Conservation (phyloP, 371 early-diverging fungal genomes). For the Rhizomucor pusillus region DNA sequence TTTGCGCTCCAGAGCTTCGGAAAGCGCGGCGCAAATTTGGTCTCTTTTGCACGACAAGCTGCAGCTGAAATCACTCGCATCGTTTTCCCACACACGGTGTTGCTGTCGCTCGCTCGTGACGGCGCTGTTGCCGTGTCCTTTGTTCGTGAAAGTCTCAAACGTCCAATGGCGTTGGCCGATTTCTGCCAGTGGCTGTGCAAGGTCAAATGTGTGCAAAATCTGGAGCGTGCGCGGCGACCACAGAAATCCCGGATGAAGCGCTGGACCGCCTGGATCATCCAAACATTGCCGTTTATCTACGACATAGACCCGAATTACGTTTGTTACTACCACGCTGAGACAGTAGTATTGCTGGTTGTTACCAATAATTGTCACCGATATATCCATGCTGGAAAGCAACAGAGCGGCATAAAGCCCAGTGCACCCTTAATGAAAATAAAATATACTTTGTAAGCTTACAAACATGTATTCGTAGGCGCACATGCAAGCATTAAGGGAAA, state of each 20-base stretch:
- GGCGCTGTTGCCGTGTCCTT: conserved; percentile 20
- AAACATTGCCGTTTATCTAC: too few relatives aligned
- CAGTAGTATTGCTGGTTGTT: conserved; percentile 2
- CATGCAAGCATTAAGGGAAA: background rate
- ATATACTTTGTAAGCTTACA: background rate
- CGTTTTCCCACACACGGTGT: conserved; percentile 33
- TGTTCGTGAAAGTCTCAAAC: conserved; percentile 24
- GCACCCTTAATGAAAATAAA: conserved; percentile 18
- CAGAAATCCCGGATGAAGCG: conserved; percentile 16
- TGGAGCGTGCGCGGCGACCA: conserved; percentile 39
- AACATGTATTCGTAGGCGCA: background rate
- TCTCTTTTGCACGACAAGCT: conserved; percentile 23
- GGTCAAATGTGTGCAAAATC: conserved; percentile 26
- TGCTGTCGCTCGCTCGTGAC: conserved; percentile 13
- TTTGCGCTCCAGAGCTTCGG: conserved; percentile 5
- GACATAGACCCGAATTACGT: too few relatives aligned
- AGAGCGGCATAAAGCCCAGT: conserved; percentile 41
- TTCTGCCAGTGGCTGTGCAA: conserved; percentile 18
- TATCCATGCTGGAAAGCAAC: conserved; percentile 31
- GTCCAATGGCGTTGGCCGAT: conserved; percentile 27
- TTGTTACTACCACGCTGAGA: too few relatives aligned
- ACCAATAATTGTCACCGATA: background rate
- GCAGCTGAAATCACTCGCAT: conserved; percentile 27
- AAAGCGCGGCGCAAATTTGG: conserved; percentile 6
- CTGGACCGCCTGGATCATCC: too few relatives aligned